Evolutionary conservation across 441 rosid genomes (phyloP).

Genomic region (Manihot esculenta): DNA sequence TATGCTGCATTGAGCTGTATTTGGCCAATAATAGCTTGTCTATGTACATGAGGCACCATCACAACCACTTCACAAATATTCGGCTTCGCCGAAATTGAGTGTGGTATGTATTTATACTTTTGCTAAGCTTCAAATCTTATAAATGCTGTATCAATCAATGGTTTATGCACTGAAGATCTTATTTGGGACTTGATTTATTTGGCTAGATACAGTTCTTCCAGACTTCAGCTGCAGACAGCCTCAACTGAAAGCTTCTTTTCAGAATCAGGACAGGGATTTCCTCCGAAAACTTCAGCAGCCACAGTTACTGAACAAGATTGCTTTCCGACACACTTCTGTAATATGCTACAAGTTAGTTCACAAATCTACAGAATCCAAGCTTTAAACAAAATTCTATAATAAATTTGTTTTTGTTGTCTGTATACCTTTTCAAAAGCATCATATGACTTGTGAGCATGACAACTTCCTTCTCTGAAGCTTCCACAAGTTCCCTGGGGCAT

Average conservation of each 20-base stretch:
- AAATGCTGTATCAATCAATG: background rate
- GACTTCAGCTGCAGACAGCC: slow-evolving; percentile 64
- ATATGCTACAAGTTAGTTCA: background rate
- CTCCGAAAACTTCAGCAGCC: slow-evolving; percentile 81
- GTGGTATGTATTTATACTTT: background rate
- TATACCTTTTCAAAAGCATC: slow-evolving; percentile 83
- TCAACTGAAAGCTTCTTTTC: slow-evolving; percentile 90
- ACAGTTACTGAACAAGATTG: slow-evolving; percentile 79
- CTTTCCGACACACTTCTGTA: slow-evolving; percentile 85
- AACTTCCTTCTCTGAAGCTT: slow-evolving; percentile 68
- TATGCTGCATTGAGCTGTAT: slow-evolving; percentile 26
- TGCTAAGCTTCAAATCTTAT: slow-evolving; percentile 1
- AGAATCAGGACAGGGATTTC: slow-evolving; percentile 76
- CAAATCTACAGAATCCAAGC: background rate
- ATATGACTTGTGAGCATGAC: slow-evolving; percentile 87
- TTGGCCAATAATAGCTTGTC: slow-evolving; percentile 27
- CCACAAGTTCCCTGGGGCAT: slow-evolving; percentile 85
- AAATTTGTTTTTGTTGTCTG: background rate
- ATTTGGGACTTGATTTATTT: slow-evolving; percentile 16
- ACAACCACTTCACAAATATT: slow-evolving; percentile 20
- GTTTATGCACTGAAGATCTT: background rate
- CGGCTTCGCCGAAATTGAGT: slow-evolving; percentile 29
- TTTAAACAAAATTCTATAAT: background rate
- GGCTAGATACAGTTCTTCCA: background rate
- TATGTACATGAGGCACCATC: slow-evolving; percentile 27